phyloP scores from a whole-genome alignment of 257 asterid genomes.

The Cordia subcordata region DNA sequence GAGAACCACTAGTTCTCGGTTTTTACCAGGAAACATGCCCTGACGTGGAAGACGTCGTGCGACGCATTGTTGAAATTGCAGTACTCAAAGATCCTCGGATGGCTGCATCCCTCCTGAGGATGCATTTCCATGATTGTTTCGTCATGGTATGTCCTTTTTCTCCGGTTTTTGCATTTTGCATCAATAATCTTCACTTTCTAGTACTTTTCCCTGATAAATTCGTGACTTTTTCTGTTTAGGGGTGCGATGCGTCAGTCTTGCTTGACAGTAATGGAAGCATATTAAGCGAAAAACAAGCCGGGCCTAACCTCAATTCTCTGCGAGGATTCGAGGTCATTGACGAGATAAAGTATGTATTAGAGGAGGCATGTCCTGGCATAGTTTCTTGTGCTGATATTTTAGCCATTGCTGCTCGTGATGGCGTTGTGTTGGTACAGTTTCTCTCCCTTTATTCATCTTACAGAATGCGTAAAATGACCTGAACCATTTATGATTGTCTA shows the following conservation, averaged over 20 bases:
- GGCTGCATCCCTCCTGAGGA: constrained; percentile 32
- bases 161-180: not conserved
- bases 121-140: constrained; percentile 35
- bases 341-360: constrained; percentile 23
- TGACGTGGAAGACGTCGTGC: constrained; percentile 18
- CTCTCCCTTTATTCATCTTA: not conserved
- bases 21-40: constrained; percentile 23
- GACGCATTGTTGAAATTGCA: constrained; percentile 21
- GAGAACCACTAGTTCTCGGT: constrained; percentile 10
- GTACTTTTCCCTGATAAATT: not conserved
- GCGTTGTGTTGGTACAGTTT: constrained; percentile 27
- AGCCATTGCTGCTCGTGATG: constrained; percentile 31
- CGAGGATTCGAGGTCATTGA: constrained; percentile 35
- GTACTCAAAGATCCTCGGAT: constrained; percentile 29
- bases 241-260: constrained; percentile 31
- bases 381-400: constrained; percentile 35
- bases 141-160: constrained; percentile 20
- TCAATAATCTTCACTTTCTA: too few species aligned
- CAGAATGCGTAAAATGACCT: too few species aligned
- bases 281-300: constrained; percentile 29
- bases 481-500: too few species aligned
- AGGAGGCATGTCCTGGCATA: constrained; percentile 25
- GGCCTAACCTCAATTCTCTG: constrained; percentile 24
- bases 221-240: constrained; percentile 6
- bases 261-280: constrained; percentile 22